phyloP scores from a whole-genome alignment of 164 flowering plant species.

The Kalanchoe fedtschenkoi region DNA sequence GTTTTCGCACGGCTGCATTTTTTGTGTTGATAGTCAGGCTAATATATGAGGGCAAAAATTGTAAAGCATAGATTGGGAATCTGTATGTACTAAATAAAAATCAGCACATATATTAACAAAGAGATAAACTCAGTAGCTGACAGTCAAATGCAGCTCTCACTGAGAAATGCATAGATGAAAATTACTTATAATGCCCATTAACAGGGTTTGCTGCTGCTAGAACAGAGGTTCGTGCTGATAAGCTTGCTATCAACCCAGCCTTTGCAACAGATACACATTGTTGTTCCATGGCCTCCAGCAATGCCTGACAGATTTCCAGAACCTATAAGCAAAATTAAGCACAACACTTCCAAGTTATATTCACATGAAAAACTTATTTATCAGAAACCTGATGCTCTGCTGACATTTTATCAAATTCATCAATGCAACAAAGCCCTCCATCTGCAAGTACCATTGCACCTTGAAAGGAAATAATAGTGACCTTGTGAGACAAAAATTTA shows the following conservation, averaged over 20 bases:
- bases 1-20: constrained; percentile 96
- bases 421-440: constrained; percentile 94
- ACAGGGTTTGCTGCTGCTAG: constrained; percentile 98
- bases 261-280: constrained; percentile 99
- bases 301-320: constrained; percentile 36
- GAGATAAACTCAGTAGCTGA: not conserved
- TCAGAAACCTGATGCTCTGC: constrained; percentile 87
- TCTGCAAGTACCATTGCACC: constrained; percentile 99
- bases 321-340: not conserved
- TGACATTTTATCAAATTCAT: constrained; percentile 98
- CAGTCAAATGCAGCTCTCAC: not conserved
- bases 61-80: not conserved
- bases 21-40: not conserved
- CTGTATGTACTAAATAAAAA: not conserved
- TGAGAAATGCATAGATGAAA: not conserved
- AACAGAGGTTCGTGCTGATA: constrained; percentile 90
- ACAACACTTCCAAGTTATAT: not conserved
- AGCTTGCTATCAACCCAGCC: constrained; percentile 96
- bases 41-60: not conserved
- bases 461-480: constrained; percentile 9
- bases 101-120: not conserved
- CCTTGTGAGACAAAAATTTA: constrained; percentile 3
- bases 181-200: constrained; percentile 97
- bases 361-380: too few species aligned
- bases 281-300: constrained; percentile 99